Conservation (phyloP, 1,284 basidiomycete genomes). For the Coniferiporia sulphurascens region DNA sequence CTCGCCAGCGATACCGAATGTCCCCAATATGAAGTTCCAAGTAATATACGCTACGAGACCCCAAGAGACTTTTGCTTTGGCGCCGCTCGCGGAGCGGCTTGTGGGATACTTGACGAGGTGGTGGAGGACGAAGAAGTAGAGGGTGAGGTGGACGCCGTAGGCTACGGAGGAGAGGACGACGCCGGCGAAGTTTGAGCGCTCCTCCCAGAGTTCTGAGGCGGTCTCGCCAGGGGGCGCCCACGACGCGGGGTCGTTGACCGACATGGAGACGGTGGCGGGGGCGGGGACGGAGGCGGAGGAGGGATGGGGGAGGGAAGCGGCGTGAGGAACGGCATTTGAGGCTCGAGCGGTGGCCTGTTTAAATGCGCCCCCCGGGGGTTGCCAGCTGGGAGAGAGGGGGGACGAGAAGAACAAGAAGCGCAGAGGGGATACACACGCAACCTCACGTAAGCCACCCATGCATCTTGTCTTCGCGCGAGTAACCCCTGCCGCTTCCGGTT, state of each 20-base stretch:
- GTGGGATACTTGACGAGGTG: constrained; percentile 14
- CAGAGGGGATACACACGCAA: too few relatives aligned
- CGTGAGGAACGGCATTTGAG: neutral
- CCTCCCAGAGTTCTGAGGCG: constrained; percentile 14
- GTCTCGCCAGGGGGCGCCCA: constrained; percentile 18
- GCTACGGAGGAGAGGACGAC: constrained; percentile 15
- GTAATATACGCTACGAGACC: constrained; percentile 16
- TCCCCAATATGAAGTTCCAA: constrained; percentile 17
- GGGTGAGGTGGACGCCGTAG: constrained; percentile 17
- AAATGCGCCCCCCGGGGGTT: neutral
- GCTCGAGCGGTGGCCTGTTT: neutral
- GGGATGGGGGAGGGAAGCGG: neutral
- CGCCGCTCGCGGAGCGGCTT: neutral
- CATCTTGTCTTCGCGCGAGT: too few relatives aligned
- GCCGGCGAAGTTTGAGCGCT: constrained; percentile 17
- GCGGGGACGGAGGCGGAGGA: neutral
- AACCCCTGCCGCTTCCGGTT: neutral
- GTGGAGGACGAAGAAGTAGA: constrained; percentile 17
- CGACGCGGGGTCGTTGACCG: neutral
- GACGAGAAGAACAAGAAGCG: too few relatives aligned
- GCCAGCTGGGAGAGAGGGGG: neutral
- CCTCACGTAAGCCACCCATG: too few relatives aligned
- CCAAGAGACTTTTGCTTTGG: constrained; percentile 8
- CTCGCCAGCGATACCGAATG: constrained; percentile 14
- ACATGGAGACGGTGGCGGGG: constrained; percentile 6